These are phyloP conservation scores for Phytophthora pini DNA, from an alignment of 352 stramenopile species.

Conservation along the genomic window DNA sequence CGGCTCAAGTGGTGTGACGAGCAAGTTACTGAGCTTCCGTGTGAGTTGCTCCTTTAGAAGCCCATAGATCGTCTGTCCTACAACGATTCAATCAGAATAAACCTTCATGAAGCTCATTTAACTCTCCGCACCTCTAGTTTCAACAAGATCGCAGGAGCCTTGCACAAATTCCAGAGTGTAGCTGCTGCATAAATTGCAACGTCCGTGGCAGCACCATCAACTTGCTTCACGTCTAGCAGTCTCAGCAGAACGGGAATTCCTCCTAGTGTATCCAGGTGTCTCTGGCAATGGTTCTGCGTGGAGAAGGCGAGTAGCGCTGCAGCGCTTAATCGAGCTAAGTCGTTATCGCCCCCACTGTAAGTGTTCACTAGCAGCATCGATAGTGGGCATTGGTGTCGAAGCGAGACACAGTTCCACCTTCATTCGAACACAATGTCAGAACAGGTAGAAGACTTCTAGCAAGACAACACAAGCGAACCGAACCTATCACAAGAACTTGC, in stretches of 20 bases:
- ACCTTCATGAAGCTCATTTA: background rate
- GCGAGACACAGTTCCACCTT: constrained; percentile 76
- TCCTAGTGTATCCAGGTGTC: constrained; percentile 65
- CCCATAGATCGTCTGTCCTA: constrained; percentile 62
- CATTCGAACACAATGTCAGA: too few species aligned
- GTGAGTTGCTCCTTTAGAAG: constrained; percentile 64
- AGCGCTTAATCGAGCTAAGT: constrained; percentile 51
- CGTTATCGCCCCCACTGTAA: constrained; percentile 28
- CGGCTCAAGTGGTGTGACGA: constrained; percentile 55
- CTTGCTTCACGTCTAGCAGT: constrained; percentile 46
- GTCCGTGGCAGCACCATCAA: constrained; percentile 33
- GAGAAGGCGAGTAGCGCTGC: constrained; percentile 71
- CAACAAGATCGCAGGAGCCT: constrained; percentile 64
- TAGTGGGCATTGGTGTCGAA: constrained; percentile 73
- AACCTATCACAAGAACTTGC: constrained; percentile 71
- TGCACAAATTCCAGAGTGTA: constrained; percentile 75
- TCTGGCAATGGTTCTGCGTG: constrained; percentile 72
- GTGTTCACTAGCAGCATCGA: constrained; percentile 56
- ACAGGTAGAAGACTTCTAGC: too few species aligned
- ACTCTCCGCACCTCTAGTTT: constrained; percentile 60
- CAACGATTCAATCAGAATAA: constrained; percentile 5
- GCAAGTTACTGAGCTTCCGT: constrained; percentile 56
- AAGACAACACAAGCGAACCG: background rate
- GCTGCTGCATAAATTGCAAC: constrained; percentile 55
- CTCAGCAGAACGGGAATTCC: constrained; percentile 54